phyloP scores from a whole-genome alignment of 2,329 filamentous ascomycete genomes.

The Capronia epimyces region DNA sequence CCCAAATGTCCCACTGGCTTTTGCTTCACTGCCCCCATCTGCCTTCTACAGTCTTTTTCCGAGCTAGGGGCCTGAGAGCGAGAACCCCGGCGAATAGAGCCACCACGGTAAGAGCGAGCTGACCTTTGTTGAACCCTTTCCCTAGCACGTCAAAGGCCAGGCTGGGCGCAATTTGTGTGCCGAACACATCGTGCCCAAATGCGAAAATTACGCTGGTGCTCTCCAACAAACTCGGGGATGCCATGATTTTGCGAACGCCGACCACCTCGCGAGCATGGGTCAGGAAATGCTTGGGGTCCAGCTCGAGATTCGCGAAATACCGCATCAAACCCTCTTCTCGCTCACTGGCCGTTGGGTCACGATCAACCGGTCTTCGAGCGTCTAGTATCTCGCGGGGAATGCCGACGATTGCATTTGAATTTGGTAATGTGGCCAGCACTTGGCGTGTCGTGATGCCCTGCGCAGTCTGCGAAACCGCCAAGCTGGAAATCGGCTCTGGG shows the following conservation, averaged over 20 bases:
- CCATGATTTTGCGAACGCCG: conserved; percentile 67
- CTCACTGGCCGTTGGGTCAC: conserved; percentile 75
- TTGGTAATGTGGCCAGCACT: conserved; percentile 71
- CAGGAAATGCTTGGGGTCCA: conserved; percentile 74
- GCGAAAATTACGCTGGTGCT: conserved; percentile 88
- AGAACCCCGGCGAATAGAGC: conserved; percentile 72
- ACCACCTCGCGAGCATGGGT: conserved; percentile 78
- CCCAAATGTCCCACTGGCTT: not conserved
- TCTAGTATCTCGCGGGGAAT: conserved; percentile 76
- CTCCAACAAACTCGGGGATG: conserved; percentile 74
- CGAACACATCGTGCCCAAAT: conserved; percentile 80
- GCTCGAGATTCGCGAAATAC: conserved; percentile 72
- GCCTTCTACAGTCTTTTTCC: conserved; percentile 34
- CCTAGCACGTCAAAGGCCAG: conserved; percentile 87
- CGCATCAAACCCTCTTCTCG: conserved; percentile 73
- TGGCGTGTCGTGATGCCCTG: conserved; percentile 86
- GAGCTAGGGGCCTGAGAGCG: conserved; percentile 78
- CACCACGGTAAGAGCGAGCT: conserved; percentile 75
- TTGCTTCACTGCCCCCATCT: conserved; percentile 24
- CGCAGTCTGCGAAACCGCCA: conserved; percentile 80
- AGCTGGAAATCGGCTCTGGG: conserved; percentile 67
- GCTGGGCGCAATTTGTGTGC: conserved; percentile 79
- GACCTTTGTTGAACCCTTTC: conserved; percentile 86
- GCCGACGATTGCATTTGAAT: conserved; percentile 67
- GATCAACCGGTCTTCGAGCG: conserved; percentile 75